These are phyloP conservation scores for Bipolaris zeicola DNA, from an alignment of 2,329 filamentous ascomycete genomes.

Conservation along the genomic window DNA sequence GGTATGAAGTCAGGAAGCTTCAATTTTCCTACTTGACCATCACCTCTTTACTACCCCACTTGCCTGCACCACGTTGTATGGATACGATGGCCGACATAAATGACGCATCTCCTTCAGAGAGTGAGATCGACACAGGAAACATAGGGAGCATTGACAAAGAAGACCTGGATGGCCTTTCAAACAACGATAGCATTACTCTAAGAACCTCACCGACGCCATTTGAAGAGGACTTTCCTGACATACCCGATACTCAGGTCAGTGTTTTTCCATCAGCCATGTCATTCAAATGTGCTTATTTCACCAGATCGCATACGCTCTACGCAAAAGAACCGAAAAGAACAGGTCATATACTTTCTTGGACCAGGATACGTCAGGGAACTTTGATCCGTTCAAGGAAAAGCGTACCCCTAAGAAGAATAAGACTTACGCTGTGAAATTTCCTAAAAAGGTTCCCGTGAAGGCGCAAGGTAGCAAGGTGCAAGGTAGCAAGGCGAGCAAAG, in stretches of 20 bases:
- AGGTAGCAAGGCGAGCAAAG: constrained; percentile 22
- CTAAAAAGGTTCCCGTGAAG: constrained; percentile 27
- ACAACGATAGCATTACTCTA: constrained; percentile 8
- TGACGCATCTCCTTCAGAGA: background rate
- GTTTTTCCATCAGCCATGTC: background rate
- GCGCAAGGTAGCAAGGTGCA: constrained; percentile 18
- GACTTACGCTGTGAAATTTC: constrained; percentile 1
- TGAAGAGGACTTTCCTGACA: constrained; percentile 18
- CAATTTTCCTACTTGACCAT: too few species aligned
- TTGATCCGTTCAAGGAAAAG: constrained; percentile 34
- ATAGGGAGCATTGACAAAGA: background rate
- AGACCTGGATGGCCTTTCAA: background rate
- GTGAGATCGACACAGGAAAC: constrained; percentile 13
- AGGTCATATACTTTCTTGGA: constrained; percentile 41
- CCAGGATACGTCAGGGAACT: constrained; percentile 46
- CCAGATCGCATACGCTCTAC: constrained; percentile 29
- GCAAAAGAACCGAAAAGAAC: constrained; percentile 31
- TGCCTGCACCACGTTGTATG: background rate
- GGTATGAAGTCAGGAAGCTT: too few species aligned
- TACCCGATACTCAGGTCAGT: constrained; percentile 17
- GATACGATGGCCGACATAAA: background rate
- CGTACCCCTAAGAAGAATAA: constrained; percentile 16
- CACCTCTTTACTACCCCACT: too few species aligned
- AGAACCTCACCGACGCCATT: constrained; percentile 16
- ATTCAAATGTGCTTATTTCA: constrained; percentile 5